Conservation (phyloP, 805 yeast species). For the Candida piceae region DNA sequence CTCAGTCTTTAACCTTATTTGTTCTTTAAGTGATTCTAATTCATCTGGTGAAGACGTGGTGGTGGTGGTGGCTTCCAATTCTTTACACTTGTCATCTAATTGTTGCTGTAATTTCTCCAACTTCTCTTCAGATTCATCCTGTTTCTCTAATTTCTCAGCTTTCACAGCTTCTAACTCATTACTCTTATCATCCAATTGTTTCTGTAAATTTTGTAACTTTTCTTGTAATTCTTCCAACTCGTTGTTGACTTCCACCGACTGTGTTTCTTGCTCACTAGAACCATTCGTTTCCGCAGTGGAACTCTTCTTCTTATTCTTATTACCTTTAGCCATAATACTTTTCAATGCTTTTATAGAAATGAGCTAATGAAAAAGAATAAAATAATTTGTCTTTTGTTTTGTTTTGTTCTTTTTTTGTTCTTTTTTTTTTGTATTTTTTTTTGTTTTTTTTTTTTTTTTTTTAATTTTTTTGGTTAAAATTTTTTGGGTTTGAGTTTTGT, state of each 20-base stretch:
- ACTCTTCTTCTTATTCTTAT: conserved; percentile 2
- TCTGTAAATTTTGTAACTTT: neutral
- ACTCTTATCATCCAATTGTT: neutral
- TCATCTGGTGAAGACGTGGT: neutral
- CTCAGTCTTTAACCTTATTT: conserved; percentile 33
- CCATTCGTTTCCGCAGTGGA: too few relatives aligned
- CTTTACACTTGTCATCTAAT: neutral
- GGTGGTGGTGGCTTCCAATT: neutral
- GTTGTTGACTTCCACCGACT: too few relatives aligned
- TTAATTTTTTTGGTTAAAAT: too few relatives aligned
- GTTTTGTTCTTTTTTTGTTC: too few relatives aligned
- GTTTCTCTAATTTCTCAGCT: neutral
- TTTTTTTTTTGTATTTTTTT: too few relatives aligned
- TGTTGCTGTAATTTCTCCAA: neutral
- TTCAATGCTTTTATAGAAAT: neutral
- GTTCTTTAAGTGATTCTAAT: conserved; percentile 19
- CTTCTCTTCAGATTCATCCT: neutral
- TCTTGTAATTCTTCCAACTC: neutral
- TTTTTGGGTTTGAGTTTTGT: too few relatives aligned
- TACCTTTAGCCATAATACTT: conserved; percentile 2
- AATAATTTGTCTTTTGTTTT: too few relatives aligned
- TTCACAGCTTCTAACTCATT: neutral
- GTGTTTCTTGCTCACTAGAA: too few relatives aligned
- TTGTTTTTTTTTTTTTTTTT: too few relatives aligned
- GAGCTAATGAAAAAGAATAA: conserved; percentile 6